Percentiles rank a stretch among this genome's conserved stretches.
phyloP scores from a whole-genome alignment of 2,329 filamentous ascomycete species.

The Penicillium sp. region DNA sequence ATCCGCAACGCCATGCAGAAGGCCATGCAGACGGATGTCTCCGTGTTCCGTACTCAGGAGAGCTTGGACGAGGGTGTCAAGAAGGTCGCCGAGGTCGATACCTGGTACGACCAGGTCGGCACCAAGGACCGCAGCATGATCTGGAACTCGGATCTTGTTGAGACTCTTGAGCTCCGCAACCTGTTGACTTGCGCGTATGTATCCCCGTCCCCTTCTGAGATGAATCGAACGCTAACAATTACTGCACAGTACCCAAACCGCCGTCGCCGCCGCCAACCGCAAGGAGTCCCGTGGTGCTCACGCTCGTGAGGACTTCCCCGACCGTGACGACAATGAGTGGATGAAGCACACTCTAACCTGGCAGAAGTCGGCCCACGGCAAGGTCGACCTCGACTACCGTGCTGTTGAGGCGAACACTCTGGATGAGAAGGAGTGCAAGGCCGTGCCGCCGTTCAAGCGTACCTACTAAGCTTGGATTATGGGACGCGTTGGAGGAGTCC shows the following conservation, averaged over 20 bases:
- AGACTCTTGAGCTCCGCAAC: constrained; percentile 94
- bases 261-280: constrained; percentile 82
- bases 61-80: constrained; percentile 88
- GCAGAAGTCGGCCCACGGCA: constrained; percentile 88
- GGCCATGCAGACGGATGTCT: constrained; percentile 96
- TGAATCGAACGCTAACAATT: constrained; percentile 3
- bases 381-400: constrained; percentile 84
- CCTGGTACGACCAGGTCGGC: constrained; percentile 75
- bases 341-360: constrained; percentile 99
- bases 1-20: constrained; percentile 93
- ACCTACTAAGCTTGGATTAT: constrained; percentile 43
- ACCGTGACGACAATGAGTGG: constrained; percentile 93
- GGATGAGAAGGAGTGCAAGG: constrained; percentile 93
- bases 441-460: constrained; percentile 91
- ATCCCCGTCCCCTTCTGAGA: constrained; percentile 1
- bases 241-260: constrained; percentile 73
- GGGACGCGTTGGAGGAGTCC: constrained; percentile 19
- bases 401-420: constrained; percentile 77
- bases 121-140: constrained; percentile 99
- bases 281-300: constrained; percentile 98
- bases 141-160: constrained; percentile 97
- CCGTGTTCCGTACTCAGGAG: constrained; percentile 93
- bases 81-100: constrained; percentile 82
- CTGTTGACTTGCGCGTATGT: constrained; percentile 93
- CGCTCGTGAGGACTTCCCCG: constrained; percentile 93